Evolutionary conservation across 2,329 filamentous ascomycete genomes (phyloP), one percentile per base, ranked within the genome.

Genomic region (Microsporum ferrugineum): DNA sequence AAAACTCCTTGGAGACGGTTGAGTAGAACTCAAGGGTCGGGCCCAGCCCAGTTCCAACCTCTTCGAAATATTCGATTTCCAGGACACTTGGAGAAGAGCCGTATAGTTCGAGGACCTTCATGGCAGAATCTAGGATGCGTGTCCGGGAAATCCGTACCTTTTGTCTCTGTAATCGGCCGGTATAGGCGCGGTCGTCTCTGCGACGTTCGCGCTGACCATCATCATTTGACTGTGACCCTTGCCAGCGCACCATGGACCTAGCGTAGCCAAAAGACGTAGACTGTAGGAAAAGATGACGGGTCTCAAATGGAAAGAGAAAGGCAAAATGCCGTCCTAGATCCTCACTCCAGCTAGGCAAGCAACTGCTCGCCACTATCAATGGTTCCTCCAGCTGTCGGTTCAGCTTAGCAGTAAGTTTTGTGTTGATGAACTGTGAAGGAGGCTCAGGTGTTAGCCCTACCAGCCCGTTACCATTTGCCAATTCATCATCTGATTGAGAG

Each of bases 21-120:
- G 94, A 96, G 75, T 99, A 99, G 72, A 99, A 99, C 71, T 99
- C 94, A 12, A 99, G 81, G 0, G 94, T 99, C 2, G 94, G 94
- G 0, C 94, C 94, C 53, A 99, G 80, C 55, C 94, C 94, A 29
- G 95, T 99, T 61, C 94, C 94, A 27, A 99, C 94, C 75, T 99
- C 94, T 69, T 97, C 94, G 67, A 99, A 99, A 70, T 99, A 99
- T 70, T 99, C 95, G 1, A 99, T 92, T 71, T 99, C 94, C 0
- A 99, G 78, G 33, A 97, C 89, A 71, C 92, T 97, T 62, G 95
- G 89, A 0, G 92, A 95, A n/a, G 89, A 89, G 0, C 94, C 94
- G 69, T 99, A 99, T 2, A 97, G 82, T 68, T 99, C 92, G 92
- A 99, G 97, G 34, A 99, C 94, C 75, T 99, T 99, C 72, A 97